Evolutionary conservation across 495 filamentous ascomycete genomes (phyloP), one percentile per base, ranked within the genome.

Genomic region (Penicillium bovifimosum): DNA sequence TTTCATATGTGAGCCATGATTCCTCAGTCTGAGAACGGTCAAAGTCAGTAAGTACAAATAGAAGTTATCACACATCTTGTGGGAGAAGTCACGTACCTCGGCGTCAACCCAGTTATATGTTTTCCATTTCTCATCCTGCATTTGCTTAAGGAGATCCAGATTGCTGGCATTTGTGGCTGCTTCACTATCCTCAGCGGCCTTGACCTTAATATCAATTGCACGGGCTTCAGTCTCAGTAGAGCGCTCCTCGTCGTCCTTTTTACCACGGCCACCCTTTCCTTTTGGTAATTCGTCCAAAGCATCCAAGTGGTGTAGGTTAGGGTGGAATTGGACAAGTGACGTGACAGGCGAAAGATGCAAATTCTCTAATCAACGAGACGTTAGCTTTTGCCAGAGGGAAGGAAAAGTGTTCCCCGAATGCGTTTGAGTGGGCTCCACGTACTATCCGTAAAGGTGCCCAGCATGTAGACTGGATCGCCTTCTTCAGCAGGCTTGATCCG

Each of bases 251-350:
- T 76, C 72, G 7, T 64, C 70, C 34, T 75, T 72, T 34, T 76
- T 77, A 33, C 59, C 63, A 44, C 72, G 71, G n/a, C 35, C 52
- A 5, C 59, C 54, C 39, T 65, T 53, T 4, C 59, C 64, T 39
- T 69, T 70, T 0, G 62, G 73, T 47, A 67, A 58, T 41, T 87
- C 85, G 33, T 78, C 69, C 38, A 79, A 45, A 0, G 88, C 87
- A 64, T 91, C 88, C 20, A 91, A 60, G 62, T 91, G 86, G 57
- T 86, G 81, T 54, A 88, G 80, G 55, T 90, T 84, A 4, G 88
- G 85, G 5, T 86, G 80, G 58, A 91, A 71, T 64, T 90, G 86
- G 11, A 86, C 84, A 14, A 88, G 80, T 0, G 83, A 82, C 20
- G 79, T 75, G 39, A 90, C 74, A 6, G 79, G 78, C 0, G 81